phyloP scores from a whole-genome alignment of 768 basidiomycete genomes.

The Artomyces pyxidatus region DNA sequence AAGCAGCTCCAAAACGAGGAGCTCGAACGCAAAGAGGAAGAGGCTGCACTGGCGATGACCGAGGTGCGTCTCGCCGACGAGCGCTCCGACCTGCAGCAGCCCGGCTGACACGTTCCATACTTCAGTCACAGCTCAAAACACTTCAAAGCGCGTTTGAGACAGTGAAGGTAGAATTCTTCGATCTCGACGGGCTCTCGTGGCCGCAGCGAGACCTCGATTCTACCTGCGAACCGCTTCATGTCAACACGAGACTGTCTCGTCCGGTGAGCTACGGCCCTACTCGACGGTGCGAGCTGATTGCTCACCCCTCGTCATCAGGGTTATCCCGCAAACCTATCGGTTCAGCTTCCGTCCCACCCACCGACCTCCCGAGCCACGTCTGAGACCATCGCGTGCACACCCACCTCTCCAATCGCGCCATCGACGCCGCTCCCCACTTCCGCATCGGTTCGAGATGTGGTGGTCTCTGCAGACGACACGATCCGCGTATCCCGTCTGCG shows the following conservation, averaged over 20 bases:
- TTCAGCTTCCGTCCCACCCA: too few species aligned
- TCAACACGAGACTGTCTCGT: too few species aligned
- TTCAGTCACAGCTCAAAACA: slow-evolving; percentile 25
- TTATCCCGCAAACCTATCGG: too few species aligned
- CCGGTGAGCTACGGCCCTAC: too few species aligned
- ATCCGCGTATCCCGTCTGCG: not conserved
- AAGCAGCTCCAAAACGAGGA: slow-evolving; percentile 9
- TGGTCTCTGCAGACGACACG: not conserved
- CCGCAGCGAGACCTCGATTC: slow-evolving; percentile 16
- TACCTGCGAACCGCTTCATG: too few species aligned
- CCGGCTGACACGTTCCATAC: not conserved
- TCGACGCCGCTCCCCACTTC: not conserved
- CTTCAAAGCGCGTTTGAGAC: slow-evolving; percentile 36
- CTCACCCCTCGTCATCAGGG: too few species aligned
- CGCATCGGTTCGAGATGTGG: not conserved
- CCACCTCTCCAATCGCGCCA: not conserved
- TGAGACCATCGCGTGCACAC: not conserved
- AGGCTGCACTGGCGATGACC: slow-evolving; percentile 10
- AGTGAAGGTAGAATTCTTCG: slow-evolving; percentile 55
- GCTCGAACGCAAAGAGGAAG: slow-evolving; percentile 6
- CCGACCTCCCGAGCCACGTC: not conserved
- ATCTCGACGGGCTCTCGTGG: slow-evolving; percentile 54
- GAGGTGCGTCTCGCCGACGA: slow-evolving; percentile 1
- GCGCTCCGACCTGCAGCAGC: not conserved
- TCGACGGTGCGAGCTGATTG: not conserved